These are phyloP conservation scores for Albatrellus ellisii DNA, from an alignment of 768 basidiomycete genomes.

Conservation along the genomic window DNA sequence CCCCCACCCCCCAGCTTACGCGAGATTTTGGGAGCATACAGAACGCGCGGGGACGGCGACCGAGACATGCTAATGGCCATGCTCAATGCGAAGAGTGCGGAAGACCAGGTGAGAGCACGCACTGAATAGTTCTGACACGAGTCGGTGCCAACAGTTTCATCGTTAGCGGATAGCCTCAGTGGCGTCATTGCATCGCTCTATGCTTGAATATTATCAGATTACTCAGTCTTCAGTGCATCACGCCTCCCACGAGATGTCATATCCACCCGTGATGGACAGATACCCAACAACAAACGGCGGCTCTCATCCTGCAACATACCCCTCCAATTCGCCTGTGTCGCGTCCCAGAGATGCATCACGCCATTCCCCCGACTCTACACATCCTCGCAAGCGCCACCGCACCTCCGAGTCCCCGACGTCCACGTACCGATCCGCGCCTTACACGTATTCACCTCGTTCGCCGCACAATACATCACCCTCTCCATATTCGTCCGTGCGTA, in stretches of 20 bases:
- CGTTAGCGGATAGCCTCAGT: conserved; percentile 57
- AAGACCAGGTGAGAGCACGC: conserved; percentile 62
- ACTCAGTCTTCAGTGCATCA: conserved; percentile 5
- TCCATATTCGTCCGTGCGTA: conserved; percentile 60
- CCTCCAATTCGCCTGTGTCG: not conserved
- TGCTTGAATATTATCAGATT: conserved; percentile 43
- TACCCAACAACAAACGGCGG: conserved; percentile 1
- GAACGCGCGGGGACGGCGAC: conserved; percentile 79
- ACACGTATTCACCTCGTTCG: conserved; percentile 10
- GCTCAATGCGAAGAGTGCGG: conserved; percentile 84
- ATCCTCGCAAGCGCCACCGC: conserved; percentile 14
- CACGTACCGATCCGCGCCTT: conserved; percentile 57
- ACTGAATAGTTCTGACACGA: not conserved
- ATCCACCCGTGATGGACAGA: not conserved
- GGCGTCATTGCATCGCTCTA: conserved; percentile 54
- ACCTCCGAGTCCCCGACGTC: conserved; percentile 9
- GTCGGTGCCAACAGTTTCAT: conserved; percentile 5
- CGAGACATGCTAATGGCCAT: conserved; percentile 84
- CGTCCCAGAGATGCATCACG: conserved; percentile 3
- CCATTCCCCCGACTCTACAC: conserved; percentile 1
- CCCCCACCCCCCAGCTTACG: conserved; percentile 69
- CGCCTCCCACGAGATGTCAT: conserved; percentile 3
- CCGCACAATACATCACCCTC: conserved; percentile 36
- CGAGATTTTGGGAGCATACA: conserved; percentile 81
- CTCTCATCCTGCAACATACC: not conserved